Percentiles rank a stretch among this genome's conserved stretches.
phyloP scores from a whole-genome alignment of 768 basidiomycete genomes.

The Phanerochaete sordida region DNA sequence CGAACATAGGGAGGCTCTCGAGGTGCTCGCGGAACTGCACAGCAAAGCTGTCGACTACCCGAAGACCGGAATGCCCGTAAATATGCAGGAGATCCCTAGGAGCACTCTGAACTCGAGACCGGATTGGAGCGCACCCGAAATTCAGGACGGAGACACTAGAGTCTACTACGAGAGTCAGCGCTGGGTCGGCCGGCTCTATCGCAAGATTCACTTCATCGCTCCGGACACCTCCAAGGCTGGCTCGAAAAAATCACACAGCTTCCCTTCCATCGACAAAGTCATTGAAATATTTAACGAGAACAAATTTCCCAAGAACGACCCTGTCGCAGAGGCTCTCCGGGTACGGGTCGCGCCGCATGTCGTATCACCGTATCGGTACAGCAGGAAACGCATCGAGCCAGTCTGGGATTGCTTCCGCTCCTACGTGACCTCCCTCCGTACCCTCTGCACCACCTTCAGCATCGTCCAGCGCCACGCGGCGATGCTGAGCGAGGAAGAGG shows the following conservation, averaged over 20 bases:
- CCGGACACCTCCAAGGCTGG: conserved; percentile 5
- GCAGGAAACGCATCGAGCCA: conserved; percentile 2
- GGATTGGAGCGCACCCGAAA: conserved; percentile 66
- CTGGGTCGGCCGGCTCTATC: conserved; percentile 57
- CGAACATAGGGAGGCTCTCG: neutral
- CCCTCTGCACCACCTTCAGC: conserved; percentile 41
- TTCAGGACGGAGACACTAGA: conserved; percentile 22
- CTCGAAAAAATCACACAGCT: conserved; percentile 8
- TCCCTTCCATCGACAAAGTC: conserved; percentile 5
- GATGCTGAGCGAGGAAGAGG: conserved; percentile 57
- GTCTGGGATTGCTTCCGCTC: conserved; percentile 17
- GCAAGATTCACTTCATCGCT: conserved; percentile 48
- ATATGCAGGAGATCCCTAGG: conserved; percentile 34
- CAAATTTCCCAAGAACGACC: neutral
- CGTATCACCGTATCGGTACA: neutral
- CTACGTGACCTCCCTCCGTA: conserved; percentile 44
- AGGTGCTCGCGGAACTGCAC: conserved; percentile 46
- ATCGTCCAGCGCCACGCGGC: conserved; percentile 37
- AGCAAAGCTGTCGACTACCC: conserved; percentile 62
- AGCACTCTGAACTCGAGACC: conserved; percentile 34
- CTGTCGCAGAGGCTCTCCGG: conserved; percentile 12
- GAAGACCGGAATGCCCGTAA: conserved; percentile 39
- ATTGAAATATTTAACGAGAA: neutral
- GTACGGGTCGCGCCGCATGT: conserved; percentile 15
- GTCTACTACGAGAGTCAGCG: conserved; percentile 46